phyloP scores from a whole-genome alignment of 768 basidiomycete genomes.

The Russula lepida region DNA sequence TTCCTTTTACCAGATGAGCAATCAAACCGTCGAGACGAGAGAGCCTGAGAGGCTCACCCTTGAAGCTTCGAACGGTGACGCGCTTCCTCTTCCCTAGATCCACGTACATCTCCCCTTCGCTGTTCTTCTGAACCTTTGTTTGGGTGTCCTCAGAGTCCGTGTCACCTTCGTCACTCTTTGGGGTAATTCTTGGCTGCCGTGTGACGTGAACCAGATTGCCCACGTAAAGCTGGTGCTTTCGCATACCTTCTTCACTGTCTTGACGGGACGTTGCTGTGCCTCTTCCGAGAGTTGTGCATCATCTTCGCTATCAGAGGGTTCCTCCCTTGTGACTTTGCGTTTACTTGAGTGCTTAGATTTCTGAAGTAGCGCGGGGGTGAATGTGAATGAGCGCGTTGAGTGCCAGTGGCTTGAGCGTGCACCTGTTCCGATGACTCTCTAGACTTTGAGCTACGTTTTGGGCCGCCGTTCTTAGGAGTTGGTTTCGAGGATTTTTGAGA shows the following conservation, averaged over 20 bases:
- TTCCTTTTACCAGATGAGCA: slow-evolving; percentile 31
- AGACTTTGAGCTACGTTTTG: background rate
- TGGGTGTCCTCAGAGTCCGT: background rate
- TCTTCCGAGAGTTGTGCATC: background rate
- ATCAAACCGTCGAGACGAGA: slow-evolving; percentile 21
- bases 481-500: background rate
- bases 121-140: slow-evolving; percentile 8
- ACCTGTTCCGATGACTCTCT: slow-evolving; percentile 1
- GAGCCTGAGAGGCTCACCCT: slow-evolving; percentile 31
- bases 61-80: slow-evolving; percentile 45
- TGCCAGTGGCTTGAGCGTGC: background rate
- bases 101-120: slow-evolving; percentile 46
- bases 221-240: background rate
- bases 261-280: background rate
- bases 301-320: background rate
- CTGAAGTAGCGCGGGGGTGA: background rate
- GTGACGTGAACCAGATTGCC: no score
- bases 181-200: slow-evolving; percentile 4
- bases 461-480: background rate
- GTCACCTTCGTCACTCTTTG: background rate
- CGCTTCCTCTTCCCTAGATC: slow-evolving; percentile 69
- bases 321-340: background rate
- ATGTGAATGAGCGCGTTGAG: background rate
- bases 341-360: slow-evolving; percentile 1
- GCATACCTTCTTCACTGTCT: slow-evolving; percentile 16